Evolutionary conservation across 1,284 basidiomycete genomes (phyloP).

Genomic region (Xerocomus nothofagi): DNA sequence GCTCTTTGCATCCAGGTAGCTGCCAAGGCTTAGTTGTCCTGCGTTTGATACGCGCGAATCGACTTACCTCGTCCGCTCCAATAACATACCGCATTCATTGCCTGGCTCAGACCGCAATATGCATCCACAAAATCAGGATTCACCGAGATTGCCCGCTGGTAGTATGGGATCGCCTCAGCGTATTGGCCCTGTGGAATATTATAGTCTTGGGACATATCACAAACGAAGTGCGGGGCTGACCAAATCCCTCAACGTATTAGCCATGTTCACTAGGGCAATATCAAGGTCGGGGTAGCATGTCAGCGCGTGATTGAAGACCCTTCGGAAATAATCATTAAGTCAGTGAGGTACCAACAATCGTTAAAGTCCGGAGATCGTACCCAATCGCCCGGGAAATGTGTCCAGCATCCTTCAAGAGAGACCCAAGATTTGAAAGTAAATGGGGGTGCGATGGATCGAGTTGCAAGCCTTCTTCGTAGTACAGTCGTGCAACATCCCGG

Average conservation of each 20-base stretch:
- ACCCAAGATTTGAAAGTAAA: constrained; percentile 60
- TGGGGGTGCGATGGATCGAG: constrained; percentile 59
- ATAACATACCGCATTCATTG: constrained; percentile 54
- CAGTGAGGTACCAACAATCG: constrained; percentile 1
- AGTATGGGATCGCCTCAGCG: constrained; percentile 55
- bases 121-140: constrained; percentile 60
- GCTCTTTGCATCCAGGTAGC: constrained; percentile 50
- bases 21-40: constrained; percentile 19
- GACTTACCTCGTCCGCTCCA: constrained; percentile 49
- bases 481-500: constrained; percentile 49
- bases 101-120: constrained; percentile 54
- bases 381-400: constrained; percentile 50
- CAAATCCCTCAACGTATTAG: constrained; percentile 57
- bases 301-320: constrained; percentile 42
- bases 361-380: constrained; percentile 30
- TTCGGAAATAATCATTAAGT: constrained; percentile 5
- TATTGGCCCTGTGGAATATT: constrained; percentile 41
- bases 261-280: constrained; percentile 61
- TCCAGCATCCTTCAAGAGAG: constrained; percentile 60
- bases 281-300: constrained; percentile 57
- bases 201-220: not conserved
- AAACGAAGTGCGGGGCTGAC: constrained; percentile 29
- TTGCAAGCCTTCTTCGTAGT: constrained; percentile 54
- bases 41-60: constrained; percentile 15
- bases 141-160: constrained; percentile 50